These are phyloP conservation scores for Gossypium mustelinum DNA, from an alignment of 345 rosid species.

Conservation along the genomic window DNA sequence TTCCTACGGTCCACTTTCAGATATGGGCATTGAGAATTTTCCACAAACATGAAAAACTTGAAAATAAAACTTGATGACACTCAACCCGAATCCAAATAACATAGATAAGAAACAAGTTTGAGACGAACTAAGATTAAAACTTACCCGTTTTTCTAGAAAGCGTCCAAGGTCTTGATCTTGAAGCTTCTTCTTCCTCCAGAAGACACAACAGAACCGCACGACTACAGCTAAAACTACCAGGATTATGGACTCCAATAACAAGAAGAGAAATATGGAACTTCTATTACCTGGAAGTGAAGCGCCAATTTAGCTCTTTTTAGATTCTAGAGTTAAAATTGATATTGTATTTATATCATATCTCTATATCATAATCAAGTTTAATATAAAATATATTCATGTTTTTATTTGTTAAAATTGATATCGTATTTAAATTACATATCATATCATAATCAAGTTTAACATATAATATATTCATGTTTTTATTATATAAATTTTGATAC, in stretches of 20 bases:
- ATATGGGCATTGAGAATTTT: too few relatives aligned
- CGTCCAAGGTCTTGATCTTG: slow-evolving; percentile 50
- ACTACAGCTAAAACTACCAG: slow-evolving; percentile 52
- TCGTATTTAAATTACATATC: background rate
- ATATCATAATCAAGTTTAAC: too few relatives aligned
- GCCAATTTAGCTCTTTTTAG: background rate
- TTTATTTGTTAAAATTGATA: background rate
- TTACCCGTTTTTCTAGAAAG: slow-evolving; percentile 72
- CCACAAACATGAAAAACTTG: too few relatives aligned
- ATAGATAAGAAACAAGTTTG: background rate
- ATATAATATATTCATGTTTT: too few relatives aligned
- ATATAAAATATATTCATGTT: too few relatives aligned
- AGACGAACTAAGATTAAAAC: slow-evolving; percentile 1
- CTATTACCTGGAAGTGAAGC: slow-evolving; percentile 44
- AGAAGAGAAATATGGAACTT: slow-evolving; percentile 47
- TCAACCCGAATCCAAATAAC: background rate
- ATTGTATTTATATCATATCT: background rate
- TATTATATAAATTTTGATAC: background rate
- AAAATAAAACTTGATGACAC: background rate
- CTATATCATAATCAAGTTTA: background rate
- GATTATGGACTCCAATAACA: slow-evolving; percentile 56
- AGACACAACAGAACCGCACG: slow-evolving; percentile 69
- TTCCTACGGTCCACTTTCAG: too few relatives aligned
- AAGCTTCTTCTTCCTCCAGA: slow-evolving; percentile 87
- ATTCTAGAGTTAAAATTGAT: background rate